Evolutionary conservation across 2,329 filamentous ascomycete species (phyloP).

Genomic region (Colletotrichum simmondsii): DNA sequence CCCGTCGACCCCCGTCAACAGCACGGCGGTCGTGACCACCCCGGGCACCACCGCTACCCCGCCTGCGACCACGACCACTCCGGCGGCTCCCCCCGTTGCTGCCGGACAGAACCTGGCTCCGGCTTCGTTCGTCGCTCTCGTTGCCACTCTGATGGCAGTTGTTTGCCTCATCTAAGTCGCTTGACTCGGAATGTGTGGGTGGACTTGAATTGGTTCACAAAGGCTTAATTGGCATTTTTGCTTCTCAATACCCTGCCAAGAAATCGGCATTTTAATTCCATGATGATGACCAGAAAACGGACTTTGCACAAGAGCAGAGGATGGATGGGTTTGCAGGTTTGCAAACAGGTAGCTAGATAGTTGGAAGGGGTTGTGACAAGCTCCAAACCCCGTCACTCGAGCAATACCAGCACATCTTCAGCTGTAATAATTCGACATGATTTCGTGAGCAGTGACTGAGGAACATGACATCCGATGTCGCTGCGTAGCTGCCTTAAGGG

Average conservation of each 20-base stretch:
- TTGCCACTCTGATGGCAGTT: constrained; percentile 46
- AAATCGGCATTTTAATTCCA: constrained; percentile 26
- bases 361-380: neutral
- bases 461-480: neutral
- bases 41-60: constrained; percentile 36
- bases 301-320: neutral
- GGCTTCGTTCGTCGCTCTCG: constrained; percentile 47
- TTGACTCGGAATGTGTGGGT: neutral
- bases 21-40: constrained; percentile 28
- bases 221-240: constrained; percentile 9
- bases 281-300: neutral
- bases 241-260: constrained; percentile 20
- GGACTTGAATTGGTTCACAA: constrained; percentile 17
- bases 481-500: neutral
- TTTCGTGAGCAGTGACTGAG: neutral
- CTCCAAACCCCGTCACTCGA: constrained; percentile 8
- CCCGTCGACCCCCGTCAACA: constrained; percentile 49
- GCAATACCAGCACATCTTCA: neutral
- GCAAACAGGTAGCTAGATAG: constrained; percentile 4
- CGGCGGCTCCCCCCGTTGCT: constrained; percentile 38
- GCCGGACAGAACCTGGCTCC: constrained; percentile 42
- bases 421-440: neutral
- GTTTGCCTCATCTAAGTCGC: constrained; percentile 47
- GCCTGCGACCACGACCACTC: constrained; percentile 19
- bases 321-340: neutral